Evolutionary conservation across 1,284 basidiomycete species (phyloP), one percentile per base, ranked within the genome.

Genomic region (Salmacisia buchloeana): DNA sequence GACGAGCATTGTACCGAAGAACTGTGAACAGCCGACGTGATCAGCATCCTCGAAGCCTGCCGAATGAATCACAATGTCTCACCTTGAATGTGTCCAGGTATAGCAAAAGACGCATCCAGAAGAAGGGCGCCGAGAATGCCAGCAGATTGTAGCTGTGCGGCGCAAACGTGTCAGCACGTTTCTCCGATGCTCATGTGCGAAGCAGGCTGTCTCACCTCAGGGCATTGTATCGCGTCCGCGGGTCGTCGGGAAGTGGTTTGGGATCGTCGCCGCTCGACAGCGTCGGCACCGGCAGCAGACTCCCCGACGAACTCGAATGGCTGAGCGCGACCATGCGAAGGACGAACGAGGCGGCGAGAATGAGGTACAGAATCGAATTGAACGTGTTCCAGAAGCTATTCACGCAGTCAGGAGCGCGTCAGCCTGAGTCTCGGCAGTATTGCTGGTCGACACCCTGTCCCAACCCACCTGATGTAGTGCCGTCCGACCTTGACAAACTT

Each of bases 81-180:
- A 43, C 39, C 39, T 49, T 49, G 46, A 49, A 49, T 31, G 46
- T 49, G 46, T 49, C 46, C 21, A 49, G 46, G 46, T 49, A 49
- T n/a, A 49, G 46, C 23, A 49, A 18, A n/a, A 49, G 21, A 12
- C 46, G 46, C 46, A 49, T 49, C 46, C 46, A 49, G 46, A 49
- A 49, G 46, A 49, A 49, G 4, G 46, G 46, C 46, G 46, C 46
- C 27, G 46, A 49, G 46, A 49, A 49, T 23, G 46, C 46, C 46
- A 49, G 23, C 23, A 49, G 46, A 23, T 49, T 49, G 46, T 49
- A 49, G 21, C 46, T 49, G 39, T 43, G 15, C 39, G 39, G 39
- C 7, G 39, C 39, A 9, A 43, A 43, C 15, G 18, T n/a, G 39
- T 43, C 39, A 43, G 39, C 15, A 9, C 7, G 35, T 15, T 7